Conservation (phyloP, 306 rosid genomes). For the Malus domestica region ASM211411v1 NC_041790.1:31403001-31403500, state of each 20-base stretch:
- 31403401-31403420: constrained; percentile 30
- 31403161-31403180: constrained; percentile 68
- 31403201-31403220: constrained; percentile 21
- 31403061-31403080: background rate
- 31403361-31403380: constrained; percentile 29
- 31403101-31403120: background rate
- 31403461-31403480: too few relatives aligned
- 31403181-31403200: constrained; percentile 62
- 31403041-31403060: too few relatives aligned
- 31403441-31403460: too few relatives aligned
- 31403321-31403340: constrained; percentile 74
- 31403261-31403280: constrained; percentile 74
- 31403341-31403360: constrained; percentile 88
- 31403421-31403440: background rate
- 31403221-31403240: constrained; percentile 35
- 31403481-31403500: too few relatives aligned
- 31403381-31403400: constrained; percentile 56
- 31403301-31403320: constrained; percentile 45
- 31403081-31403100: constrained; percentile 1
- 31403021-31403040: background rate
- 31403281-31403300: constrained; percentile 83
- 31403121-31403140: background rate
- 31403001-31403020: constrained; percentile 68
- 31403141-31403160: background rate
- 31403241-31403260: constrained; percentile 89